Percentiles rank a stretch among this genome's conserved stretches.
Evolutionary conservation across 2,329 filamentous ascomycete species (phyloP).

Genomic region (Fusarium sp.): DNA sequence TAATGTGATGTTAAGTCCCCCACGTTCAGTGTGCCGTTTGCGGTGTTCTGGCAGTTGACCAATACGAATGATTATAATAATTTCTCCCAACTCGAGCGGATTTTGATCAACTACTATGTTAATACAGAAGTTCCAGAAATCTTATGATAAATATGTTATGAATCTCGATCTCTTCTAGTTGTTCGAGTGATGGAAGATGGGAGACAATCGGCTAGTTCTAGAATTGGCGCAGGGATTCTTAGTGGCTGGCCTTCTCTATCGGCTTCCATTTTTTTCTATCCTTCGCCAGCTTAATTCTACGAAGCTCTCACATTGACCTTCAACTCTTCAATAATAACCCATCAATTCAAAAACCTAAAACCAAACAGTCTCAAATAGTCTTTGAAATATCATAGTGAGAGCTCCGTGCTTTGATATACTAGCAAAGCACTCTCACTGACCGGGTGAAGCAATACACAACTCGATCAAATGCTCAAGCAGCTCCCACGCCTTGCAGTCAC

Average conservation of each 20-base stretch:
- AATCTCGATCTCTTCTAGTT: not conserved
- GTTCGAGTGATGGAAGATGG: not conserved
- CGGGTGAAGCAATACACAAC: conserved; percentile 14
- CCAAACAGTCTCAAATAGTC: not conserved
- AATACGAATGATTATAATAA: not conserved
- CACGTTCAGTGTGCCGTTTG: not conserved
- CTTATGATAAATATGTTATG: not conserved
- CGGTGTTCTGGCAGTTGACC: not conserved
- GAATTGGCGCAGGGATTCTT: conserved; percentile 28
- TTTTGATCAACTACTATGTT: not conserved
- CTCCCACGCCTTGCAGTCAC: conserved; percentile 27
- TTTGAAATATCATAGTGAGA: not conserved
- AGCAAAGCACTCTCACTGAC: not conserved
- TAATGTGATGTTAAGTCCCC: not conserved
- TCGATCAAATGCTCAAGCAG: conserved; percentile 27
- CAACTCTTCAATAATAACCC: not conserved
- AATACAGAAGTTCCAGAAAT: not conserved
- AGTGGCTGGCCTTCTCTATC: conserved; percentile 16
- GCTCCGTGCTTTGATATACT: not conserved
- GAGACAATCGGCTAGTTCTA: conserved; percentile 14
- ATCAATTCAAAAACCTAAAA: not conserved
- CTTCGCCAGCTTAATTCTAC: not conserved
- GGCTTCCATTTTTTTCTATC: conserved; percentile 33
- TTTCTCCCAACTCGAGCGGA: not conserved
- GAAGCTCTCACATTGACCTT: not conserved